These are phyloP conservation scores for Micractinium sp. DNA, from an alignment of 139 green algal genomes.

Conservation along the genomic window DNA sequence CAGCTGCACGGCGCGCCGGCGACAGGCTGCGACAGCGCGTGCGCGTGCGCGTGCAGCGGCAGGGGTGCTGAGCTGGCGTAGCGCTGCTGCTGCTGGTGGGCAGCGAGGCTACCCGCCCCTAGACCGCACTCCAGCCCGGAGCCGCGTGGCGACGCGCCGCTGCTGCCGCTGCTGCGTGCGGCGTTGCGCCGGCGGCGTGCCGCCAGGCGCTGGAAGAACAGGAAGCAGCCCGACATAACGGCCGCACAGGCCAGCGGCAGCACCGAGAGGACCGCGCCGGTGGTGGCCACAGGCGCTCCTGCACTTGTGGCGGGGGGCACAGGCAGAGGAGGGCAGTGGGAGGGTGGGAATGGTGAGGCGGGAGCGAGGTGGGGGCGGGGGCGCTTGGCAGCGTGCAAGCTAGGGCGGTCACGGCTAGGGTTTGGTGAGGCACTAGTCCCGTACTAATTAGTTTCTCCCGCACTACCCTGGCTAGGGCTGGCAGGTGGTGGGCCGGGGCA, in stretches of 20 bases:
- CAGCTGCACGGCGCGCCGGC: background rate
- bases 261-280: background rate
- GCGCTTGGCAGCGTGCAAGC: background rate
- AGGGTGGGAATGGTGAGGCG: background rate
- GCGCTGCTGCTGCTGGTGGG: too few species aligned
- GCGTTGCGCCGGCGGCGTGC: background rate
- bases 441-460: too few species aligned
- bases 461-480: too few species aligned
- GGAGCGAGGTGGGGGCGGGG: background rate
- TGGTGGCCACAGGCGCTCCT: background rate
- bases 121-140: background rate
- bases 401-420: too few species aligned
- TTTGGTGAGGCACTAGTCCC: too few species aligned
- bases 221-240: conserved; percentile 34
- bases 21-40: background rate
- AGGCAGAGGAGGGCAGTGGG: background rate
- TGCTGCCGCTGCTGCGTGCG: background rate
- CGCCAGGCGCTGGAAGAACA: conserved; percentile 23
- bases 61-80: too few species aligned
- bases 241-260: conserved; percentile 9
- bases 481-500: background rate
- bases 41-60: too few species aligned
- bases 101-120: too few species aligned
- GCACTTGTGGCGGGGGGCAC: too few species aligned
- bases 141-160: background rate